Conservation (phyloP, 768 basidiomycete genomes). For the Lactifluus pinguis region DNA sequence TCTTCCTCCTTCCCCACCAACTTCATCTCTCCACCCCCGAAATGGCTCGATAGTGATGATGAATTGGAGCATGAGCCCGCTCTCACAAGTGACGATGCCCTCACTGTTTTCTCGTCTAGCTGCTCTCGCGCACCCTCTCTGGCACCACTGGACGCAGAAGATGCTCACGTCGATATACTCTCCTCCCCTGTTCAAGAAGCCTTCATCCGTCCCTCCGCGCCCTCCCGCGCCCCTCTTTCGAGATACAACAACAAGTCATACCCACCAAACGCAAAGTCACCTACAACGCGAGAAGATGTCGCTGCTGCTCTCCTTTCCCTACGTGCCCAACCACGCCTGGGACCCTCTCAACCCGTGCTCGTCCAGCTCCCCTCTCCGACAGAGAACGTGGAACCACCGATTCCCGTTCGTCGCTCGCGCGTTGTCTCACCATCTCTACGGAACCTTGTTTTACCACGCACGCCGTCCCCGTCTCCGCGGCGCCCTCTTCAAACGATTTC, state of each 20-base stretch:
- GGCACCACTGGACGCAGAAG: constrained; percentile 1
- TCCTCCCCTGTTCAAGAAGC: constrained; percentile 14
- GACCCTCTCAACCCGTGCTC: neutral
- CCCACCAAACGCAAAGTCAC: neutral
- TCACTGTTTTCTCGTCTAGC: constrained; percentile 6
- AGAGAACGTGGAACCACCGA: neutral
- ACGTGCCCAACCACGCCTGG: constrained; percentile 13
- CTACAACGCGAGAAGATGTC: constrained; percentile 13
- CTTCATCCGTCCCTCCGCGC: constrained; percentile 3
- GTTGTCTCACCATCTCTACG: constrained; percentile 9
- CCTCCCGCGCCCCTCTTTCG: constrained; percentile 3
- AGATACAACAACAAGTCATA: neutral
- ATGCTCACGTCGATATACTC: too few species aligned
- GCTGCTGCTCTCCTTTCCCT: constrained; percentile 9
- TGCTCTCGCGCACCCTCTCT: constrained; percentile 16
- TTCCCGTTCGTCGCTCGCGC: constrained; percentile 1
- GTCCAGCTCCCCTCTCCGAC: neutral
- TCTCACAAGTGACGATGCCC: constrained; percentile 18
- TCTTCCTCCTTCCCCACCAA: neutral
- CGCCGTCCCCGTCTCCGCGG: constrained; percentile 12
- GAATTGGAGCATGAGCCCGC: constrained; percentile 16
- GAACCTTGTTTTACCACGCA: constrained; percentile 8
- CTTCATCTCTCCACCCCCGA: constrained; percentile 4
- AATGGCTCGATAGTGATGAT: constrained; percentile 16
- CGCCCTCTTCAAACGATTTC: neutral